phyloP scores from a whole-genome alignment of 2,329 filamentous ascomycete species.

The Penicillium decumbens region DNA sequence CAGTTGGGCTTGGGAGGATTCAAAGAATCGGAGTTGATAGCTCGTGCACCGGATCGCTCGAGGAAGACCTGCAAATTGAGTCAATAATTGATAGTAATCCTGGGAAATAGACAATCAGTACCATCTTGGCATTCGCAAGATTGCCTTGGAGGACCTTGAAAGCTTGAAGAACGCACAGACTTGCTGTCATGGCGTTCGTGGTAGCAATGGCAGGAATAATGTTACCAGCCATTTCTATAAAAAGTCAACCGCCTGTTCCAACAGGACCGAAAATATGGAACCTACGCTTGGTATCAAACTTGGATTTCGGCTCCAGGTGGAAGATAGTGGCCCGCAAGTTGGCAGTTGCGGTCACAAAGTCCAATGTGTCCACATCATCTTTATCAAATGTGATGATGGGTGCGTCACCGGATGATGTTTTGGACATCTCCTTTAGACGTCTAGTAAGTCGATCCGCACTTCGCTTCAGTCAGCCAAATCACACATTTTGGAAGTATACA shows the following conservation, averaged over 20 bases:
- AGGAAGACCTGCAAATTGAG: constrained; percentile 62
- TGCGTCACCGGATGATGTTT: constrained; percentile 36
- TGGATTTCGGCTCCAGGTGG: constrained; percentile 78
- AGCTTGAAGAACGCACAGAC: constrained; percentile 83
- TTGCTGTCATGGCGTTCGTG: constrained; percentile 93
- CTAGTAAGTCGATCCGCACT: constrained; percentile 70
- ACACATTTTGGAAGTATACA: not conserved
- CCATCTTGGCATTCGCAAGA: constrained; percentile 69
- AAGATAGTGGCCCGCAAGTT: constrained; percentile 90
- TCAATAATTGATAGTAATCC: not conserved
- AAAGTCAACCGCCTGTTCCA: not conserved
- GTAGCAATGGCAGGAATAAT: constrained; percentile 98
- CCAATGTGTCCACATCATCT: constrained; percentile 88
- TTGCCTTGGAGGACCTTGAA: constrained; percentile 82
- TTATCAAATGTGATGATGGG: constrained; percentile 87
- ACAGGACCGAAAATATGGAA: not conserved
- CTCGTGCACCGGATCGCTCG: constrained; percentile 59
- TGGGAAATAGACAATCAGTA: constrained; percentile 23
- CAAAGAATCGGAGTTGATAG: constrained; percentile 54
- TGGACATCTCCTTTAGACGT: constrained; percentile 62
- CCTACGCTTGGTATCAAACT: constrained; percentile 85
- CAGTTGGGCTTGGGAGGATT: constrained; percentile 72
- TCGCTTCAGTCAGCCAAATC: constrained; percentile 14
- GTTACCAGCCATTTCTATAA: constrained; percentile 88
- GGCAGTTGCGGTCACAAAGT: constrained; percentile 86